A percentile compares a stretch with the other conserved stretches of the same genome.
phyloP scores from a whole-genome alignment of 139 green algal species.

The Haematococcus lacustris region DNA sequence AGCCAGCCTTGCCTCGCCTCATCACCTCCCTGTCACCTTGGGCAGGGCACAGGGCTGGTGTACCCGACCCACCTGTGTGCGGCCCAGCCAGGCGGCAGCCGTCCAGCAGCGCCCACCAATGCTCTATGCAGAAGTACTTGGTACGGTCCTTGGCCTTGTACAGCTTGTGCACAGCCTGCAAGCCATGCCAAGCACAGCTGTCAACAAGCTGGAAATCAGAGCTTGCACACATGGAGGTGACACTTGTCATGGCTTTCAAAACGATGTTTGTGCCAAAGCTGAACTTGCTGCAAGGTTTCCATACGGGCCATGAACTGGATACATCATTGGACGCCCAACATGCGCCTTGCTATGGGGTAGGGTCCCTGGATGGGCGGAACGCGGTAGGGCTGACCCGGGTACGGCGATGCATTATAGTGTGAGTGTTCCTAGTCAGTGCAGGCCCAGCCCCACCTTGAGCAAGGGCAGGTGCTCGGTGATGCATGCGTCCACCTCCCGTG shows the following conservation, averaged over 20 bases:
- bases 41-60: too few relatives aligned
- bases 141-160: constrained; percentile 35
- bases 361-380: too few relatives aligned
- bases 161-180: constrained; percentile 26
- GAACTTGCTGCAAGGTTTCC: background rate
- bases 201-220: background rate
- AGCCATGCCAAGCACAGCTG: background rate
- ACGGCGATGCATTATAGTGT: background rate
- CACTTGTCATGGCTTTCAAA: background rate
- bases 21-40: too few relatives aligned
- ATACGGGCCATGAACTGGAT: background rate
- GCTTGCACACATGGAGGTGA: background rate
- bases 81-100: constrained; percentile 22
- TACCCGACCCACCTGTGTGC: constrained; percentile 5
- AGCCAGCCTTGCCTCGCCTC: too few relatives aligned
- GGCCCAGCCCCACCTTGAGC: background rate
- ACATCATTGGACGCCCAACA: background rate
- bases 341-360: background rate
- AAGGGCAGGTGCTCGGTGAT: constrained; percentile 7
- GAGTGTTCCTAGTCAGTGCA: background rate
- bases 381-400: too few relatives aligned
- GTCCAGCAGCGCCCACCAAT: constrained; percentile 39
- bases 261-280: background rate
- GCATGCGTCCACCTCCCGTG: background rate
- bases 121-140: constrained; percentile 46